A percentile compares a stretch with the other conserved stretches of the same genome.
These are phyloP conservation scores for Jatropha podagrica DNA, from an alignment of 441 rosid genomes.

Conservation along the genomic window DNA sequence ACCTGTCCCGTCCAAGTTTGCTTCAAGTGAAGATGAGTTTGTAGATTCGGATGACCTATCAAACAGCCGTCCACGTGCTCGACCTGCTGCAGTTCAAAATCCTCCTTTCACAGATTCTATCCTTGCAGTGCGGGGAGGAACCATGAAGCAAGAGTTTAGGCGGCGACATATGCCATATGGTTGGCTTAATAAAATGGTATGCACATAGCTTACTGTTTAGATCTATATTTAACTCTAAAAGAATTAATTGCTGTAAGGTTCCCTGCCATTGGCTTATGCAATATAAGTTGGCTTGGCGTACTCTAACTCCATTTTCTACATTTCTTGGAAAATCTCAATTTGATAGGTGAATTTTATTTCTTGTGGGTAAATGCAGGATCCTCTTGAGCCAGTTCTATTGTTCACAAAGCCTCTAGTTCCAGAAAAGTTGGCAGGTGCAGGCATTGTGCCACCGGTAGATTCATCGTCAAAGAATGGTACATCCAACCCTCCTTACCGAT, in stretches of 20 bases:
- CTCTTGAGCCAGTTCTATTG: constrained; percentile 78
- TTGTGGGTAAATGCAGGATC: constrained; percentile 59
- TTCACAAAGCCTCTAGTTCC: constrained; percentile 92
- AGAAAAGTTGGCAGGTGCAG: constrained; percentile 83
- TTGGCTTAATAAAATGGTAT: constrained; percentile 91
- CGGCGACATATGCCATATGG: constrained; percentile 57
- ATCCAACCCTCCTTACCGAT: constrained; percentile 44
- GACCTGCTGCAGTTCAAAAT: constrained; percentile 50
- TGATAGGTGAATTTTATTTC: constrained; percentile 2
- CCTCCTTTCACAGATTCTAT: constrained; percentile 50
- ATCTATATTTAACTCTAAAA: neutral
- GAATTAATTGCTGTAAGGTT: neutral
- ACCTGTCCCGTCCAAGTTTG: constrained; percentile 63
- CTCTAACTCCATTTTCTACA: neutral
- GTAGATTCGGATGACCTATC: constrained; percentile 85
- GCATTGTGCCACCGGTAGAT: constrained; percentile 66
- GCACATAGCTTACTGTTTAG: neutral
- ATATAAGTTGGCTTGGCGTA: neutral
- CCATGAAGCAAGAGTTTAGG: constrained; percentile 67
- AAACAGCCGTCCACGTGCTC: constrained; percentile 49
- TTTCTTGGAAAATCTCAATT: neutral
- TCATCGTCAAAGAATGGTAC: constrained; percentile 44
- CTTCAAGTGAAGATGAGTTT: constrained; percentile 83
- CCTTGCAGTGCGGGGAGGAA: constrained; percentile 43
- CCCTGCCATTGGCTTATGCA: neutral